These are phyloP conservation scores for Globisporangium solare DNA, from an alignment of 352 stramenopile genomes.

Conservation along the genomic window DNA sequence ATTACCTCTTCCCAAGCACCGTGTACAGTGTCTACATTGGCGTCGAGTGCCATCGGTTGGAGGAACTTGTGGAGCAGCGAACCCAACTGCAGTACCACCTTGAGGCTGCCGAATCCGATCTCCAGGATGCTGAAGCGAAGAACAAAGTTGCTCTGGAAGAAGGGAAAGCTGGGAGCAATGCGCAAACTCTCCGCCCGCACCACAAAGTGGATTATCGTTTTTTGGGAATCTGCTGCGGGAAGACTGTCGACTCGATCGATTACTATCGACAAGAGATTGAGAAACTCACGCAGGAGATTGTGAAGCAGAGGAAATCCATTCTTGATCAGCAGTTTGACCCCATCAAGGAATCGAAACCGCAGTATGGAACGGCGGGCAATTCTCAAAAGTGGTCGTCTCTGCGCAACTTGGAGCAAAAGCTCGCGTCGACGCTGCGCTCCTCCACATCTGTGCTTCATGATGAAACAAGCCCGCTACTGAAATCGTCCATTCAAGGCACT, in stretches of 20 bases:
- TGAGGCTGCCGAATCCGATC: constrained; percentile 43
- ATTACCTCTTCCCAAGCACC: constrained; percentile 57
- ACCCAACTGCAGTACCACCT: constrained; percentile 43
- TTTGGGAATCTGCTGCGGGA: constrained; percentile 38
- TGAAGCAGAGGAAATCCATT: constrained; percentile 43
- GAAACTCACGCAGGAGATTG: constrained; percentile 45
- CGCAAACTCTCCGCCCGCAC: constrained; percentile 28
- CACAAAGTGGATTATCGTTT: constrained; percentile 34
- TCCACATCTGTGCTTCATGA: constrained; percentile 1
- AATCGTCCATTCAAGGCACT: constrained; percentile 7
- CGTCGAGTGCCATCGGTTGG: constrained; percentile 57
- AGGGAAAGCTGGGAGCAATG: constrained; percentile 15
- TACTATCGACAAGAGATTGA: constrained; percentile 48
- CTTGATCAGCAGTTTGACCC: constrained; percentile 36
- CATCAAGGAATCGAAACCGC: constrained; percentile 20
- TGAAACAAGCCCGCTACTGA: constrained; percentile 8
- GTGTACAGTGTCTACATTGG: constrained; percentile 69
- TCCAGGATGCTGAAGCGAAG: constrained; percentile 23
- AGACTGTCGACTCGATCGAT: constrained; percentile 57
- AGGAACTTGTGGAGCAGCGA: constrained; percentile 51
- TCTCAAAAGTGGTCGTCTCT: constrained; percentile 11
- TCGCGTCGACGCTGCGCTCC: constrained; percentile 9
- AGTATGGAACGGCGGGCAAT: constrained; percentile 16
- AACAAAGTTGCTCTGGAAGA: constrained; percentile 12
- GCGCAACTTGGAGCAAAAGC: constrained; percentile 11